These are phyloP conservation scores for Guyanaporus albipodus DNA, from an alignment of 768 basidiomycete species.

Conservation along the genomic window DNA sequence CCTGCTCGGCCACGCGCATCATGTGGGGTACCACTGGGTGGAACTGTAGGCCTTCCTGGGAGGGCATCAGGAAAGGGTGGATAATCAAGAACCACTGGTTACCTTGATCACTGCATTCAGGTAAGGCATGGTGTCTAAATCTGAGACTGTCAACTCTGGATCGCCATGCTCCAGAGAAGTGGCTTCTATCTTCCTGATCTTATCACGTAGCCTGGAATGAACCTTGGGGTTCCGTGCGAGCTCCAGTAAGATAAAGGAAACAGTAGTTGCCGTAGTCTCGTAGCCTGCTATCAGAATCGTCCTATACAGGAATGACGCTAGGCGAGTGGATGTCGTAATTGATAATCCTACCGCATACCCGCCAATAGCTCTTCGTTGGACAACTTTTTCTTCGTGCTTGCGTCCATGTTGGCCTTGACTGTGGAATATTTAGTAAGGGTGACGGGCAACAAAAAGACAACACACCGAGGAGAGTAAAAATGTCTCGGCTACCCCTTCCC, in stretches of 20 bases:
- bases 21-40: conserved; percentile 48
- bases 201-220: conserved; percentile 52
- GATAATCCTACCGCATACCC: conserved; percentile 11
- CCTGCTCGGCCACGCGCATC: conserved; percentile 46
- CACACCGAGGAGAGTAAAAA: conserved; percentile 38
- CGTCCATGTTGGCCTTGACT: conserved; percentile 23
- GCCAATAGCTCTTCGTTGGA: conserved; percentile 9
- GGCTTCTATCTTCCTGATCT: conserved; percentile 8
- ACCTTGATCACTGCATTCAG: conserved; percentile 36
- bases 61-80: too few relatives aligned
- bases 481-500: conserved; percentile 5
- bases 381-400: conserved; percentile 12
- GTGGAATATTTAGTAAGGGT: neutral
- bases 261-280: conserved; percentile 54
- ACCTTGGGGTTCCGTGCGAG: conserved; percentile 52
- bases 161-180: neutral
- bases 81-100: neutral
- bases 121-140: conserved; percentile 49
- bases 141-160: conserved; percentile 22
- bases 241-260: conserved; percentile 58
- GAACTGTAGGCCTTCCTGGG: conserved; percentile 43
- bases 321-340: too few relatives aligned
- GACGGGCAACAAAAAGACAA: neutral
- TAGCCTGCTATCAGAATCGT: conserved; percentile 47
- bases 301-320: too few relatives aligned